phyloP scores from a whole-genome alignment of 495 filamentous ascomycete species.

The Penicillium parvum region DNA sequence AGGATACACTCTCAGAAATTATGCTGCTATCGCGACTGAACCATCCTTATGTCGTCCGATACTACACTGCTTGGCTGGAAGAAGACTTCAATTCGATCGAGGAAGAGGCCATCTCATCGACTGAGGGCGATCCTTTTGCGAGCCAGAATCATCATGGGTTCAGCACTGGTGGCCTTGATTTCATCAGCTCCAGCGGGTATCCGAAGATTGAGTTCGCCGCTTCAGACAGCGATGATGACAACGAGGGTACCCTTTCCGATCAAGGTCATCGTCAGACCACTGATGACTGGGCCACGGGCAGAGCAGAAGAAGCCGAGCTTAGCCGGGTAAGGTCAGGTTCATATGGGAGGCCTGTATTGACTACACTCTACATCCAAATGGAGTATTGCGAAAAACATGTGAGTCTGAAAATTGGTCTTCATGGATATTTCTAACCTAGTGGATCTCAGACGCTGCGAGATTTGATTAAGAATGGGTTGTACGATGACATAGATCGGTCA shows the following conservation, averaged over 20 bases:
- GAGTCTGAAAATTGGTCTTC: slow-evolving; percentile 22
- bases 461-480: slow-evolving; percentile 73
- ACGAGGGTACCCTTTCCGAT: slow-evolving; percentile 35
- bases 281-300: slow-evolving; percentile 17
- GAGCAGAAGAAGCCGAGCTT: slow-evolving; percentile 27
- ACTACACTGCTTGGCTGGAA: slow-evolving; percentile 93
- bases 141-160: slow-evolving; percentile 55
- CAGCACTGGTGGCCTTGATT: slow-evolving; percentile 82
- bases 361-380: slow-evolving; percentile 84
- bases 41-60: slow-evolving; percentile 92
- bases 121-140: slow-evolving; percentile 45
- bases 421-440: slow-evolving; percentile 12
- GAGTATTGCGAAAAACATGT: slow-evolving; percentile 94
- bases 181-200: slow-evolving; percentile 84
- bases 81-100: slow-evolving; percentile 56
- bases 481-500: slow-evolving; percentile 64
- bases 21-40: slow-evolving; percentile 86
- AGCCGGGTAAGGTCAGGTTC: slow-evolving; percentile 37
- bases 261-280: slow-evolving; percentile 19
- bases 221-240: slow-evolving; percentile 62
- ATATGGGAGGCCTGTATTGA: slow-evolving; percentile 41
- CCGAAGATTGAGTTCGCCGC: slow-evolving; percentile 71
- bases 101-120: slow-evolving; percentile 55
- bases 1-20: slow-evolving; percentile 86
- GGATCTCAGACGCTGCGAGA: slow-evolving; percentile 74